A percentile compares a stretch with the other conserved stretches of the same genome.
These are phyloP conservation scores for Colletotrichum nymphaeae DNA, from an alignment of 2,329 filamentous ascomycete genomes.

Conservation along the genomic window DNA sequence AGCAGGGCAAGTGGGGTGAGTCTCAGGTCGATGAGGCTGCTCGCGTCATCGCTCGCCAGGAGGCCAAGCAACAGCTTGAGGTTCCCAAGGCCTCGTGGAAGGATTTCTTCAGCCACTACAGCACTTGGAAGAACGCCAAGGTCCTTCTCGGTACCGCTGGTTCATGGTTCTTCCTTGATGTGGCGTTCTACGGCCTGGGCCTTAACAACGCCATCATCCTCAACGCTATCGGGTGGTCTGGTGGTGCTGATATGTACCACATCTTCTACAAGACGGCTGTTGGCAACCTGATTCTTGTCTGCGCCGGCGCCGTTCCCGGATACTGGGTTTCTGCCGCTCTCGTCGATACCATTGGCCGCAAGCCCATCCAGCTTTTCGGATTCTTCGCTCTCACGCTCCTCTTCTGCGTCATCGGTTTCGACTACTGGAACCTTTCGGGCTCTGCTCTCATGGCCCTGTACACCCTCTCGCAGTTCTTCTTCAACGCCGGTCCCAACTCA, in stretches of 20 bases:
- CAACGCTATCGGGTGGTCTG: conserved; percentile 75
- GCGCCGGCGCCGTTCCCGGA: conserved; percentile 82
- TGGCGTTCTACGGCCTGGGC: conserved; percentile 75
- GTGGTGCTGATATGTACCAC: conserved; percentile 70
- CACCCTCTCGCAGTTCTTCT: conserved; percentile 23
- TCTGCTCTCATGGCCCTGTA: conserved; percentile 24
- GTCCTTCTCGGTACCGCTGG: conserved; percentile 83
- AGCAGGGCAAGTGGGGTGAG: conserved; percentile 68
- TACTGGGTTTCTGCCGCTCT: conserved; percentile 85
- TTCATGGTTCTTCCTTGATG: conserved; percentile 82
- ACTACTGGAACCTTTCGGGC: conserved; percentile 49
- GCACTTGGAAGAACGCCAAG: conserved; percentile 76
- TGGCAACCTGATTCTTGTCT: conserved; percentile 82
- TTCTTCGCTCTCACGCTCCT: conserved; percentile 59
- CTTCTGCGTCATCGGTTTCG: conserved; percentile 61
- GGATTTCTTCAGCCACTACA: conserved; percentile 80
- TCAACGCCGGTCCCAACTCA: conserved; percentile 63
- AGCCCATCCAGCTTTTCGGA: conserved; percentile 74
- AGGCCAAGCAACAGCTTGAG: conserved; percentile 65
- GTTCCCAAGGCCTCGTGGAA: conserved; percentile 77
- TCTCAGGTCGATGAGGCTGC: conserved; percentile 74
- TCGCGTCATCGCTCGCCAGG: conserved; percentile 68
- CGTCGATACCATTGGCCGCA: conserved; percentile 80
- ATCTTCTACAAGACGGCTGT: conserved; percentile 79
- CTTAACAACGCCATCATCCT: conserved; percentile 83